phyloP scores from a whole-genome alignment of 2,329 filamentous ascomycete species.

The Trichoderma citrinoviride region DNA sequence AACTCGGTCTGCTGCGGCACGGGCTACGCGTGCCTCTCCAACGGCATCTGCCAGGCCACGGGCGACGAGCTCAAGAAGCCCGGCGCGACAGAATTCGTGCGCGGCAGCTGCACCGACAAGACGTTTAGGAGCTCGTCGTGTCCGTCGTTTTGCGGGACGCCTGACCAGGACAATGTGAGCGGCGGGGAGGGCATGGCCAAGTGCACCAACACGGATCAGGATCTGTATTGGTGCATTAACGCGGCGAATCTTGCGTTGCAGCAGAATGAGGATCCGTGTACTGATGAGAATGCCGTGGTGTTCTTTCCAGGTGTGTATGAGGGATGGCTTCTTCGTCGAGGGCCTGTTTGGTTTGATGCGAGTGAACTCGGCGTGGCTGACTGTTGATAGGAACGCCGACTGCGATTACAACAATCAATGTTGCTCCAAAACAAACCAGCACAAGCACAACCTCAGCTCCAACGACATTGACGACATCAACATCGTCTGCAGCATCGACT shows the following conservation, averaged over 20 bases:
- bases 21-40: constrained; percentile 38
- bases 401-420: neutral
- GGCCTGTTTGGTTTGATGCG: too few relatives aligned
- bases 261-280: neutral
- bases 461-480: neutral
- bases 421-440: neutral
- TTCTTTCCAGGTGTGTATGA: constrained; percentile 11
- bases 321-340: too few relatives aligned
- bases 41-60: constrained; percentile 35
- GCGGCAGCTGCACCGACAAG: constrained; percentile 37
- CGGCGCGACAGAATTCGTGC: constrained; percentile 29
- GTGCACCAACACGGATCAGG: neutral
- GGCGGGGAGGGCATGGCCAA: constrained; percentile 13
- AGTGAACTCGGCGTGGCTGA: neutral
- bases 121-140: constrained; percentile 33
- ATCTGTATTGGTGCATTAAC: constrained; percentile 11
- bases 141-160: constrained; percentile 33
- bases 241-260: neutral
- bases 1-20: constrained; percentile 37
- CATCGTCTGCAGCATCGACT: neutral
- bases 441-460: neutral
- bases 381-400: neutral
- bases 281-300: neutral
- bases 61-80: constrained; percentile 27
- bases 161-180: neutral